Evolutionary conservation across 1,284 basidiomycete species (phyloP).

Genomic region (Cutaneotrichosporon cavernicola): DNA sequence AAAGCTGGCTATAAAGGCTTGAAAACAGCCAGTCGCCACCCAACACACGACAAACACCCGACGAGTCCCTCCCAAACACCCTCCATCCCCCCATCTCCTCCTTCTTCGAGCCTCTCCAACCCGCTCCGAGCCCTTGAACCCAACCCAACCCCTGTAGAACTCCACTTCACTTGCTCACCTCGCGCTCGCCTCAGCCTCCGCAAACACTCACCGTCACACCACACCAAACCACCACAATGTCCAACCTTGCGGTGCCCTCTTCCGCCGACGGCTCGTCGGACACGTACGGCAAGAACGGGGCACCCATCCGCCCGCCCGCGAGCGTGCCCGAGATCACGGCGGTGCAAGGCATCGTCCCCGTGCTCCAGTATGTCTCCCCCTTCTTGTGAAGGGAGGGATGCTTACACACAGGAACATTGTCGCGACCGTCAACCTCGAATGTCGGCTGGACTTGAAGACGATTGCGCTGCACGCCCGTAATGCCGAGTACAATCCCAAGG

Average conservation of each 20-base stretch:
- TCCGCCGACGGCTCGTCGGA: conserved; percentile 10
- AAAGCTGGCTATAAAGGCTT: neutral
- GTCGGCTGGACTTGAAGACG: conserved; percentile 94
- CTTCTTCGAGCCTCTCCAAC: neutral
- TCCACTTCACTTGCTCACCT: neutral
- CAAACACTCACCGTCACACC: neutral
- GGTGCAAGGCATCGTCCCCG: conserved; percentile 91
- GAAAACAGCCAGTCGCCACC: conserved; percentile 5
- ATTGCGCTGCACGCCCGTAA: conserved; percentile 97
- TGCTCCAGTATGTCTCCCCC: conserved; percentile 64
- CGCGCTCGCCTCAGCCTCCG: neutral
- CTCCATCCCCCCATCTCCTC: neutral
- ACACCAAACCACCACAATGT: conserved; percentile 21
- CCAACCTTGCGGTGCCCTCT: conserved; percentile 31
- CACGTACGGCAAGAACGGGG: conserved; percentile 27
- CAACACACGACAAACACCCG: neutral
- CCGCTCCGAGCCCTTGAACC: neutral
- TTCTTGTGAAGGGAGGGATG: neutral
- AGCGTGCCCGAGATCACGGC: conserved; percentile 72
- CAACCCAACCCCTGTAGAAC: neutral
- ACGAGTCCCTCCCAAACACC: neutral
- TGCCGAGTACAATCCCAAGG: conserved; percentile 99
- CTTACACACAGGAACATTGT: conserved; percentile 75
- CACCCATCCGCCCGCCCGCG: conserved; percentile 27
- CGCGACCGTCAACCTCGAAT: conserved; percentile 97